Conservation (phyloP, 257 asterid genomes). For the Perilla frutescens region DNA sequence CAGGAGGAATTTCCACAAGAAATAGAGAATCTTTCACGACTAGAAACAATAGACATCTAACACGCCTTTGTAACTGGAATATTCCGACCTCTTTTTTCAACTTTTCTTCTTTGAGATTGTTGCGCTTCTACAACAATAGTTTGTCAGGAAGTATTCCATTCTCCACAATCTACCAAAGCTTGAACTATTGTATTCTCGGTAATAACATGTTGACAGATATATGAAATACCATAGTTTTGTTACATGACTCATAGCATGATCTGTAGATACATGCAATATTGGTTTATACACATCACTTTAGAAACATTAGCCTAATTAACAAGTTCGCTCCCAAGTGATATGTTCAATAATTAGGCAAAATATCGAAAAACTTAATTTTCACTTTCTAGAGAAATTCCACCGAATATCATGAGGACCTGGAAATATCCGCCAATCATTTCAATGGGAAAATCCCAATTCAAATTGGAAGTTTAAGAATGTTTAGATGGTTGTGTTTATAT, state of each 20-base stretch:
- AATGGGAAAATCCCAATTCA: not conserved
- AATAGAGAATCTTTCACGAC: not conserved
- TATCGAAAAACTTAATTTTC: not conserved
- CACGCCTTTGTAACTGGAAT: not conserved
- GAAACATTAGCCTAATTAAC: not conserved
- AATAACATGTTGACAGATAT: not conserved
- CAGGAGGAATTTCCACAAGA: slow-evolving; percentile 8
- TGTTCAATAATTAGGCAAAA: not conserved
- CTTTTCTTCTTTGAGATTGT: not conserved
- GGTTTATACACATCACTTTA: not conserved
- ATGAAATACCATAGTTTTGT: not conserved
- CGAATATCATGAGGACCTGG: not conserved
- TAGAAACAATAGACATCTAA: not conserved
- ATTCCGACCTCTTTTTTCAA: slow-evolving; percentile 3
- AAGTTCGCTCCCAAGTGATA: not conserved
- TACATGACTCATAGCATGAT: too few relatives aligned
- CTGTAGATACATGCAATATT: too few relatives aligned
- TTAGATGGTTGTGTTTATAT: not conserved
- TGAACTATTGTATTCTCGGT: not conserved
- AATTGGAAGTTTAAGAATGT: not conserved
- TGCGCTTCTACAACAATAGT: not conserved
- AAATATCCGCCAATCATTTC: not conserved
- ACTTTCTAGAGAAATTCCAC: not conserved
- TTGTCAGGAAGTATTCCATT: not conserved
- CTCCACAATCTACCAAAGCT: not conserved